Percentiles rank a stretch among this genome's conserved stretches.
Evolutionary conservation across 2,329 filamentous ascomycete genomes (phyloP).

Genomic region (Alternaria conjuncta): DNA sequence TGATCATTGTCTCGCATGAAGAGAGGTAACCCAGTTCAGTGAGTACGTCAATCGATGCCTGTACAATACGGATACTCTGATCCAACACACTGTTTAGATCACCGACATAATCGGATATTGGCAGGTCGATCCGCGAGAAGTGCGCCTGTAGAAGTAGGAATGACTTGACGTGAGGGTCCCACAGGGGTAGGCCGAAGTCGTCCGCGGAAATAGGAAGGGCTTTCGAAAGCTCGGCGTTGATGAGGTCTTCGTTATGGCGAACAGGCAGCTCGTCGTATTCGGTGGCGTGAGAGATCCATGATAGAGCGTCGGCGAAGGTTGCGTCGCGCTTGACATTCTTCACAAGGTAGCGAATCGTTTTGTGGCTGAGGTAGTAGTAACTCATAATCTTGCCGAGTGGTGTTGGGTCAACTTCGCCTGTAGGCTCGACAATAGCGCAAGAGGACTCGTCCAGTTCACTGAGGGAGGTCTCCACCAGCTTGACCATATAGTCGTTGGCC

Average conservation of each 20-base stretch:
- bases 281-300: slow-evolving; percentile 91
- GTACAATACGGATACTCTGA: slow-evolving; percentile 94
- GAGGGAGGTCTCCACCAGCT: slow-evolving; percentile 87
- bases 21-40: slow-evolving; percentile 85
- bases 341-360: slow-evolving; percentile 86
- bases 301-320: slow-evolving; percentile 80
- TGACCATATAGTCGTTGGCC: slow-evolving; percentile 94
- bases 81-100: slow-evolving; percentile 89
- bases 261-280: slow-evolving; percentile 98
- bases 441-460: slow-evolving; percentile 81
- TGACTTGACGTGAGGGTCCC: slow-evolving; percentile 97
- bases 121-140: slow-evolving; percentile 89
- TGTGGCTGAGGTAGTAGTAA: slow-evolving; percentile 96
- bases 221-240: slow-evolving; percentile 87
- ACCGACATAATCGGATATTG: slow-evolving; percentile 96
- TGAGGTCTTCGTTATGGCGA: slow-evolving; percentile 96
- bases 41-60: slow-evolving; percentile 91
- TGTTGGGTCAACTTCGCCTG: slow-evolving; percentile 88
- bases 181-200: slow-evolving; percentile 79
- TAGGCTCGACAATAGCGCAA: slow-evolving; percentile 82
- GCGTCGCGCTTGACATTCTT: slow-evolving; percentile 76
- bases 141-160: slow-evolving; percentile 94
- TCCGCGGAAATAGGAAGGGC: slow-evolving; percentile 75
- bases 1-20: slow-evolving; percentile 81
- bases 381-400: slow-evolving; percentile 98